Evolutionary conservation across 2,329 filamentous ascomycete species (phyloP).

Genomic region (Achaetomium macrosporum): DNA sequence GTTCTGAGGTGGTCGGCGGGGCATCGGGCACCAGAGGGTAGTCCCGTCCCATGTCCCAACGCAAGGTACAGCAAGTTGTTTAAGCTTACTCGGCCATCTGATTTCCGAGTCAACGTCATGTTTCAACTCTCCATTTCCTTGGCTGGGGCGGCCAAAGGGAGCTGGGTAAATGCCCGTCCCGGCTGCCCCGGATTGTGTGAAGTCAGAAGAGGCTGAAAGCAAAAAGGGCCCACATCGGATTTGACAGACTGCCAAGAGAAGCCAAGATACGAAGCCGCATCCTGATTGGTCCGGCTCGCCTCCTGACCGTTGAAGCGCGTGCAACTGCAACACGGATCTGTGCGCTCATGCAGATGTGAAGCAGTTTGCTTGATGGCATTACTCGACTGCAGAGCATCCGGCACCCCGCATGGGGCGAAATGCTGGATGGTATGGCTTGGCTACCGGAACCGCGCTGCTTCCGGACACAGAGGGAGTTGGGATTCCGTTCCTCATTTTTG

Average conservation of each 20-base stretch:
- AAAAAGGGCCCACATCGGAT: background rate
- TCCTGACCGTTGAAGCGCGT: constrained; percentile 5
- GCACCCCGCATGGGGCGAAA: background rate
- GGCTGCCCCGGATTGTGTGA: background rate
- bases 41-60: no score
- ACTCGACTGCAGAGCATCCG: background rate
- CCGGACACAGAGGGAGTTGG: constrained; percentile 5
- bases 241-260: constrained; percentile 7
- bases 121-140: no score
- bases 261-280: background rate
- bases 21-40: no score
- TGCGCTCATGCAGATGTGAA: constrained; percentile 15
- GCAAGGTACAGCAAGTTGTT: no score
- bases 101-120: no score
- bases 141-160: no score
- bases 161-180: no score
- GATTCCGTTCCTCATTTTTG: background rate
- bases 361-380: constrained; percentile 13
- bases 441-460: constrained; percentile 13
- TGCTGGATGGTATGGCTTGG: constrained; percentile 1
- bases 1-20: no score
- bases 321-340: constrained; percentile 13
- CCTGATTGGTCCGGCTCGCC: constrained; percentile 3
- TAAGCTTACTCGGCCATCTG: no score
- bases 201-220: constrained; percentile 5